Percentiles rank a stretch among this genome's conserved stretches.
Conservation (phyloP, 345 rosid species). For the Eucalyptus coolabah region DNA sequence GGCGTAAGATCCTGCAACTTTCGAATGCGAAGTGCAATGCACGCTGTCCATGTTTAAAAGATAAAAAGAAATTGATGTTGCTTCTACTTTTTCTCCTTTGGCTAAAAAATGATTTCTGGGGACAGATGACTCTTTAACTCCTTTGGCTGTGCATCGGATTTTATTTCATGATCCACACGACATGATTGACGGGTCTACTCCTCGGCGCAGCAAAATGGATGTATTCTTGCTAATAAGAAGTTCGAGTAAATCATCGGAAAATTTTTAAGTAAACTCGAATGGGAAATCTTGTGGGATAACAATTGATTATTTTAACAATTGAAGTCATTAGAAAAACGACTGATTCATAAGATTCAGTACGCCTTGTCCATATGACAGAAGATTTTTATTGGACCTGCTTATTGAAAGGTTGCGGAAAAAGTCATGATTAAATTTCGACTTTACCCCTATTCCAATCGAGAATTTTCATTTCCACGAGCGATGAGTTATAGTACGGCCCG, state of each 20-base stretch:
- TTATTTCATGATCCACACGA: neutral
- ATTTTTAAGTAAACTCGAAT: accelerated
- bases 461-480: neutral
- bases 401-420: neutral
- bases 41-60: neutral
- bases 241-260: neutral
- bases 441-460: no score
- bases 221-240: neutral
- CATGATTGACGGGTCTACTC: neutral
- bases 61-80: neutral
- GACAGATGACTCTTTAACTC: neutral
- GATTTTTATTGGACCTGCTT: neutral
- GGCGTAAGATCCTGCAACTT: neutral
- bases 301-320: accelerated
- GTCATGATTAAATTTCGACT: neutral
- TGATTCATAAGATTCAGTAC: accelerated
- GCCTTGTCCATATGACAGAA: neutral
- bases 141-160: neutral
- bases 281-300: neutral
- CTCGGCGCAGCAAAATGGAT: neutral
- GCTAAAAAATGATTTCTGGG: neutral
- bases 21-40: neutral
- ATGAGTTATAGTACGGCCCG: neutral
- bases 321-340: neutral
- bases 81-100: neutral